These are phyloP conservation scores for Tephrocybe sp. DNA, from an alignment of 768 basidiomycete species.

Conservation along the genomic window DNA sequence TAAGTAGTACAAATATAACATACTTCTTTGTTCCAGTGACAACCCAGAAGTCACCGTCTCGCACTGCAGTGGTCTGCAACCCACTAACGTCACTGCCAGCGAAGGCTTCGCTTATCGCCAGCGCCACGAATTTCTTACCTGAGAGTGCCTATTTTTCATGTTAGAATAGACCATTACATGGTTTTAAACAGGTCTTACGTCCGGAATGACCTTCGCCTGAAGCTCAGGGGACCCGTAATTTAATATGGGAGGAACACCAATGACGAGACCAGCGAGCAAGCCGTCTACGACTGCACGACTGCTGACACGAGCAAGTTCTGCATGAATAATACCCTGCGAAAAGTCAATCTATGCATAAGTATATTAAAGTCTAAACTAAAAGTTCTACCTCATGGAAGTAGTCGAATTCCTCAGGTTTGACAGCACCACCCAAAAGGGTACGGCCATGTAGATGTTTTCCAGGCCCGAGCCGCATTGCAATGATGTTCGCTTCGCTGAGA, in stretches of 20 bases:
- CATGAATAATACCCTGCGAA: conserved; percentile 67
- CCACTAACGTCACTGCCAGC: conserved; percentile 87
- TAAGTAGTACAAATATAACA: conserved; percentile 11
- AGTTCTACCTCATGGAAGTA: conserved; percentile 90
- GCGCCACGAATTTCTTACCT: conserved; percentile 81
- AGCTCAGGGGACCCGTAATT: conserved; percentile 84
- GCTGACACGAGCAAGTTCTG: conserved; percentile 80
- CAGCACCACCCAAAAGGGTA: conserved; percentile 69
- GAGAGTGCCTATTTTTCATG: conserved; percentile 35
- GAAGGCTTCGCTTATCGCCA: conserved; percentile 94
- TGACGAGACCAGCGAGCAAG: conserved; percentile 75
- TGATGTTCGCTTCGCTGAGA: conserved; percentile 67
- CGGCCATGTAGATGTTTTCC: conserved; percentile 84
- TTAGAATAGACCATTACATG: not conserved
- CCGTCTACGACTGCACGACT: conserved; percentile 89
- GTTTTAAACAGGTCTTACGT: conserved; percentile 34
- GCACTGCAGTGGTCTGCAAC: conserved; percentile 79
- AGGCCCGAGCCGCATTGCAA: conserved; percentile 89
- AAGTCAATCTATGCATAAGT: not conserved
- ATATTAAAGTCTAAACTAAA: not conserved
- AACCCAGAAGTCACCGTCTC: conserved; percentile 84
- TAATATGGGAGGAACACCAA: conserved; percentile 85
- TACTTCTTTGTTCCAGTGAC: conserved; percentile 94
- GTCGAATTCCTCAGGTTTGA: conserved; percentile 84
- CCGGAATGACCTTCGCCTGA: conserved; percentile 65